Evolutionary conservation across 2,329 filamentous ascomycete genomes (phyloP), one percentile per base, ranked within the genome.

Genomic region (Penicillium psychrosexuale): DNA sequence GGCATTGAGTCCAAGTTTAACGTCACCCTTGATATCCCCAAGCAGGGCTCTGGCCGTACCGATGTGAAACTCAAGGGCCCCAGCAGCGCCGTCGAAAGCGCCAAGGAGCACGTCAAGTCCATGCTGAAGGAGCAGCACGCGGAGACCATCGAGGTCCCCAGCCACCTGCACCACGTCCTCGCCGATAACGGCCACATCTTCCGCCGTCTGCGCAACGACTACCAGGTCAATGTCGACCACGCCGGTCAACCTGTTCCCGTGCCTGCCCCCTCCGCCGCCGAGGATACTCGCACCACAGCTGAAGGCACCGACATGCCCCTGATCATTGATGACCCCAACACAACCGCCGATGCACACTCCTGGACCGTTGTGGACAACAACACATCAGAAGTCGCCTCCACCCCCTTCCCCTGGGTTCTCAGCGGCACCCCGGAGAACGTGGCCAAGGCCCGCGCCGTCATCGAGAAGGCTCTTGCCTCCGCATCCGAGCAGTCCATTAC

Each of bases 201-300:
- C 88, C 90, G 93, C 62, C 88, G 86, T 66, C 85, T 99, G 39
- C 86, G 89, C 61, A 92, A 86, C 73, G 89, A 97, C 68, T 83
- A 90, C 75, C 87, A 90, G 63, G 91, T 99, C 62, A 94, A 88
- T 0, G 89, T 99, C 50, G 92, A 97, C 72, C 94, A 97, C 70
- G 89, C 85, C 52, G 91, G 92, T 42, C 85, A 94, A 57, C 78
- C 87, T 53, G 78, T 89, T 55, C 79, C 87, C 52, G 79, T 89
- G 4, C 94, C 94, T 6, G 72, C 85, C 37, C 91, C 87, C 76
- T 83, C 88, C 9, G 72, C 77, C 28, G 75, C 83, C 39, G 66
- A 76, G 55, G 75, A 80, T 55, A 70, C 76, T 42, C 75, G 77
- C 53, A 72, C 74, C 57, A 81, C 80, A 17, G 15, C 47, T 37